phyloP scores from a whole-genome alignment of 176 grass and related monocot species.

The Eragrostis nindensis region DNA sequence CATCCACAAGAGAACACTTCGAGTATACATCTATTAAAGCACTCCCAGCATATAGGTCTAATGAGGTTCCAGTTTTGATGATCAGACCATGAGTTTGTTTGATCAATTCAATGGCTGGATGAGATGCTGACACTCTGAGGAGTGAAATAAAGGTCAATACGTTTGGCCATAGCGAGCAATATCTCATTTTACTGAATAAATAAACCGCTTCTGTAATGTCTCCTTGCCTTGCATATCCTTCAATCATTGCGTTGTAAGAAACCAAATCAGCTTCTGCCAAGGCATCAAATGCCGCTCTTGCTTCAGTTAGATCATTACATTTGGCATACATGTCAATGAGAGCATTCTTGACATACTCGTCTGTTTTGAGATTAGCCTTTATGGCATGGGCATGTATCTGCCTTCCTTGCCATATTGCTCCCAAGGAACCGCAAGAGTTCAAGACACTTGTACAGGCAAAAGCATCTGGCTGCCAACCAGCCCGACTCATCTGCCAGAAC shows the following conservation, averaged over 20 bases:
- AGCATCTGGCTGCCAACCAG: constrained; percentile 64
- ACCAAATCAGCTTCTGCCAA: constrained; percentile 53
- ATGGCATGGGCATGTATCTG: constrained; percentile 72
- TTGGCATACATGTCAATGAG: constrained; percentile 85
- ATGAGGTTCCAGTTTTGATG: constrained; percentile 59
- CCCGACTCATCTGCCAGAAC: constrained; percentile 58
- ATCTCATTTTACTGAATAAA: constrained; percentile 72
- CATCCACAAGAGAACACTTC: constrained; percentile 64
- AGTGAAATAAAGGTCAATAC: constrained; percentile 70
- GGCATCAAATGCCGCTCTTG: constrained; percentile 66
- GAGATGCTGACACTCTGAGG: constrained; percentile 62
- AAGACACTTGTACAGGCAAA: constrained; percentile 78
- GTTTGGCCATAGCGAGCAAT: constrained; percentile 52
- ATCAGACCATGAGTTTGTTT: constrained; percentile 75
- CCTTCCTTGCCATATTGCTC: constrained; percentile 59
- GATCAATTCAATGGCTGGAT: constrained; percentile 56
- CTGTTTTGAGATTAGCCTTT: constrained; percentile 64
- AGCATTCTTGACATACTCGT: constrained; percentile 77
- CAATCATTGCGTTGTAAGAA: constrained; percentile 86
- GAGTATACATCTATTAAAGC: constrained; percentile 82
- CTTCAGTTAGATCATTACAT: constrained; percentile 55
- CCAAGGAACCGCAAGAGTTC: constrained; percentile 61
- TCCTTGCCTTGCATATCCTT: constrained; percentile 72
- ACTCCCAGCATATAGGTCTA: constrained; percentile 63
- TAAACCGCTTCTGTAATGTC: constrained; percentile 49